Base-by-base conservation (phyloP, 805 yeast species). In the Tetrapisispora phaffii region DNA sequence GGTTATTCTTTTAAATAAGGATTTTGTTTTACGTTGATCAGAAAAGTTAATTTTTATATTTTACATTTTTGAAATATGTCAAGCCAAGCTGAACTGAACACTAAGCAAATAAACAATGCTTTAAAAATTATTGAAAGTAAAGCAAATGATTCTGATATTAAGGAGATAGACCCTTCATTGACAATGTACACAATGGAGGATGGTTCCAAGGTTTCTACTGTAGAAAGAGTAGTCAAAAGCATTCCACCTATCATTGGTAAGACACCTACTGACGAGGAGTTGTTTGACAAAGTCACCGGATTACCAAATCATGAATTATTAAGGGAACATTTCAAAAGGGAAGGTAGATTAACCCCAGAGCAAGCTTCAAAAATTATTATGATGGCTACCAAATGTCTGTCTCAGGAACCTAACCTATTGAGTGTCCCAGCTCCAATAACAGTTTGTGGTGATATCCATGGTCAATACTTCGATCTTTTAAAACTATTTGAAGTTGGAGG, bases 401-500 rank as follows among this genome's bases (percentile, higher is more conserved):
- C 73, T 13, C 60, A 65, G 33, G 97, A 90, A 58, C 94, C 96
- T 6, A 90, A 85, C 55, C 60, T 90, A 54, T 68, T 90, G 42
- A 73, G 73, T 17, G 83, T 93, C 1, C 89, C 88, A 2, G 94
- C 96, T 0, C 98, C 97, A 0, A 85, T 90, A 2, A 89, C 96
- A 0, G 88, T 90, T 2, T 88, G 97, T 68, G 98, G 98, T 46
- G 97, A 90, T 65, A 75, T 89, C n/a, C 97, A 90, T 65, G 98
- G 98, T 16, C 97, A 90, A 63, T 87, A 77, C 62, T 89, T 76
- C 62, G 98, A 90, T 63, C 71, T 90, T 54, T 72, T 89, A 77
- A 88, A 89, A 64, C 68, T 90, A 37, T 85, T 90, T 58, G 97
- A 90, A 60, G 90, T 88, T 16, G 95, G 96, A 34, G 97, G 97